Percentiles rank a stretch among this genome's conserved stretches.
These are phyloP conservation scores for Rosa rugosa DNA, from an alignment of 306 rosid genomes.

Conservation along the genomic window DNA sequence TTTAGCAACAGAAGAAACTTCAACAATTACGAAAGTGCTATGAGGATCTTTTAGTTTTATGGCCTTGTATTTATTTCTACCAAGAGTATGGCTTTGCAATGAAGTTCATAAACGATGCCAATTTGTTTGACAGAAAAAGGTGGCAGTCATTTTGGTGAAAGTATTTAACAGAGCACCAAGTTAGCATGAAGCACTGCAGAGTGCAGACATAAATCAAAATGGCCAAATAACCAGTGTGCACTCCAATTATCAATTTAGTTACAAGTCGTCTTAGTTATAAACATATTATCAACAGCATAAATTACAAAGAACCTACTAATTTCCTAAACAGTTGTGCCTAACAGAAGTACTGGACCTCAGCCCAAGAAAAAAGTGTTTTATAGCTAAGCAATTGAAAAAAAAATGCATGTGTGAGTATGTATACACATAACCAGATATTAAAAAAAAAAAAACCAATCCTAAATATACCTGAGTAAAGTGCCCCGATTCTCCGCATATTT, in stretches of 20 bases:
- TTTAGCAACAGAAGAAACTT: not conserved
- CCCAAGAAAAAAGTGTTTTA: not conserved
- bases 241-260: not conserved
- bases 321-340: not conserved
- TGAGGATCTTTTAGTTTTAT: not conserved
- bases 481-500: slow-evolving; percentile 92
- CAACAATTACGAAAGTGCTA: not conserved
- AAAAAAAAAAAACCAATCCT: not conserved
- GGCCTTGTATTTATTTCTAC: not conserved
- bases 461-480: slow-evolving; percentile 91
- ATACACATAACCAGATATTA: not conserved
- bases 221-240: not conserved
- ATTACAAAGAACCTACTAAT: not conserved
- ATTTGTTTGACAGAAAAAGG: not conserved
- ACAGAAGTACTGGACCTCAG: not conserved
- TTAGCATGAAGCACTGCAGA: not conserved
- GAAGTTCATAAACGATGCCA: not conserved
- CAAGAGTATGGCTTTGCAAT: not conserved
- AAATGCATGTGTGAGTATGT: not conserved
- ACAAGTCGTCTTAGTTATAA: not conserved
- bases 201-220: not conserved
- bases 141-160: not conserved
- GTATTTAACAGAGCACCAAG: not conserved
- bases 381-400: not conserved
- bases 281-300: too few species aligned